A percentile compares a stretch with the other conserved stretches of the same genome.
Evolutionary conservation across 768 basidiomycete genomes (phyloP).

Genomic region (Pseudohyphozyma bogoriensis): DNA sequence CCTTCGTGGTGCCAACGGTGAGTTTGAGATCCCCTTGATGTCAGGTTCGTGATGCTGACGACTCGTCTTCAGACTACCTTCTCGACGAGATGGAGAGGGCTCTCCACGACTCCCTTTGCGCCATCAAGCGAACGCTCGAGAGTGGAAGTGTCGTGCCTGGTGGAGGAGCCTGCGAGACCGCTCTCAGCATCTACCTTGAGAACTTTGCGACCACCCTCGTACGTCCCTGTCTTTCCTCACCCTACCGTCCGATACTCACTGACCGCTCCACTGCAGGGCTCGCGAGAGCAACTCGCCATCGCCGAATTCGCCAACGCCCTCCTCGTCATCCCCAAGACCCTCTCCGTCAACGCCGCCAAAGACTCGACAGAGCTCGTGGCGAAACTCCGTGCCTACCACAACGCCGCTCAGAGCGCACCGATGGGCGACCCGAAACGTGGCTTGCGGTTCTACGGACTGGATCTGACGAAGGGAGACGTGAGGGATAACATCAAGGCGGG

Average conservation of each 20-base stretch:
- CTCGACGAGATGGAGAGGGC: constrained; percentile 98
- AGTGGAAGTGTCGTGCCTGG: constrained; percentile 92
- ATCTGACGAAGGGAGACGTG: constrained; percentile 86
- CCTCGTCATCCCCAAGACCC: constrained; percentile 88
- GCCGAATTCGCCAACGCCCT: constrained; percentile 95
- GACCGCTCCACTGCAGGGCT: constrained; percentile 53
- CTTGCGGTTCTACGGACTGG: constrained; percentile 84
- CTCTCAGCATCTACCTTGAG: constrained; percentile 91
- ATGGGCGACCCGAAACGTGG: constrained; percentile 82
- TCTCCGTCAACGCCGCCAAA: constrained; percentile 95
- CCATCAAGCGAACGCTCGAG: constrained; percentile 94
- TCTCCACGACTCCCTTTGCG: constrained; percentile 82
- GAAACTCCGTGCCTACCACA: constrained; percentile 92
- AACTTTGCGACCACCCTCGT: constrained; percentile 98
- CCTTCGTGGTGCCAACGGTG: constrained; percentile 76
- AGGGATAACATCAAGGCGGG: constrained; percentile 90
- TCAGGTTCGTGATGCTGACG: neutral
- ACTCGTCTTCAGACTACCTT: constrained; percentile 64
- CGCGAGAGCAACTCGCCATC: constrained; percentile 93
- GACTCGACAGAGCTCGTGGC: constrained; percentile 96
- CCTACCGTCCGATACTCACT: neutral
- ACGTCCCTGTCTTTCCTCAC: constrained; percentile 35
- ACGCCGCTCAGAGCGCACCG: constrained; percentile 86
- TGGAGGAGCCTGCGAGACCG: constrained; percentile 93
- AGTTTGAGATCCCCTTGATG: neutral